These are phyloP conservation scores for Golubevia sp. DNA, from an alignment of 1,284 basidiomycete genomes.

Conservation along the genomic window DNA sequence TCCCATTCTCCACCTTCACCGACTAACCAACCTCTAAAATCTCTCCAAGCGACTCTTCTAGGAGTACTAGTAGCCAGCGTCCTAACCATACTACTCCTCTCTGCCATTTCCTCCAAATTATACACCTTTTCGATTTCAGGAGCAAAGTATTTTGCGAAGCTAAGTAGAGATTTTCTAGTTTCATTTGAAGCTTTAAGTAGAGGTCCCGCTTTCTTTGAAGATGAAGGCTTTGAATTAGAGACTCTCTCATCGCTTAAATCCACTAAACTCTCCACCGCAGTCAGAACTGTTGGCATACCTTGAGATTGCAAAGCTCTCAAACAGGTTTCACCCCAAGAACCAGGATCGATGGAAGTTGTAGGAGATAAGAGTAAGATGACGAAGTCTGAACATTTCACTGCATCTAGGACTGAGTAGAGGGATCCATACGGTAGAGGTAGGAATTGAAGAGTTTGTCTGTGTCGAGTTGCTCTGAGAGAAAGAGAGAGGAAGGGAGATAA, in stretches of 20 bases:
- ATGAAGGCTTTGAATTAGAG: conserved; percentile 16
- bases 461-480: conserved; percentile 60
- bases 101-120: conserved; percentile 70
- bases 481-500: not conserved
- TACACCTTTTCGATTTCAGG: conserved; percentile 74
- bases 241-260: conserved; percentile 11
- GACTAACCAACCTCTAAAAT: conserved; percentile 78
- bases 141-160: conserved; percentile 86
- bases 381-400: conserved; percentile 56
- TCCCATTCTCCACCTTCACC: conserved; percentile 68
- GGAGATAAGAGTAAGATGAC: conserved; percentile 52
- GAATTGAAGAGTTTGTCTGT: conserved; percentile 53
- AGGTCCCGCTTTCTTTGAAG: conserved; percentile 31
- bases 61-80: conserved; percentile 51
- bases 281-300: conserved; percentile 50
- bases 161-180: conserved; percentile 47
- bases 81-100: conserved; percentile 69
- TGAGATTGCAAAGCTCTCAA: conserved; percentile 55
- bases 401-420: conserved; percentile 50
- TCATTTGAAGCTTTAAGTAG: conserved; percentile 43
- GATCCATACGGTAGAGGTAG: conserved; percentile 55
- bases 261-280: conserved; percentile 40
- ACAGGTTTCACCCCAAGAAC: conserved; percentile 58
- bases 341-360: conserved; percentile 49
- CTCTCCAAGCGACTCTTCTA: conserved; percentile 76